Base-by-base conservation (phyloP, 208 protist genomes). In the Endotrypanum monterogeii region DNA sequence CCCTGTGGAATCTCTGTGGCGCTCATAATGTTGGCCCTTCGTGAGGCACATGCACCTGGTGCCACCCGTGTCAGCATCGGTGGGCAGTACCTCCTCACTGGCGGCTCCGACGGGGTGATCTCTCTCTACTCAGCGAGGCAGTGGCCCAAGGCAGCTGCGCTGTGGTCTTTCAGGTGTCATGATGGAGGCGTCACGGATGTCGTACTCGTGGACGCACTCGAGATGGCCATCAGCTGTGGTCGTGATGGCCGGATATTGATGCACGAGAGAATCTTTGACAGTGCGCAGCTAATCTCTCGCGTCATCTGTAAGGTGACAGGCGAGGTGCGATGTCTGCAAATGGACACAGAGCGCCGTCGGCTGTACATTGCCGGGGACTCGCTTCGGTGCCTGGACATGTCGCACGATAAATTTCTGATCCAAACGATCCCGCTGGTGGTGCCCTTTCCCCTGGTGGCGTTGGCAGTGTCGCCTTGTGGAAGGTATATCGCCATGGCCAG, bases 291-390 rank as follows among this genome's bases (percentile, higher is more conserved):
- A 7, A 78, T 88, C 7, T 89, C 89, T 14, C 88, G 90, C 18
- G 84, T 90, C 8, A 79, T 94, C 23, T 97, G 92, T 76, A 80
- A 87, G 28, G 85, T 97, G 9, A 95, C 88, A 1, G 92, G 92
- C 14, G 89, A 95, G 76, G 71, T 97, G 60, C 88, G 89, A 48
- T 90, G 80, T 66, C 61, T 97, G 51, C 60, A 84, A 37, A 86
- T 95, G 74, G 90, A 97, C 72, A 70, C 71, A 0, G 73, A 76
- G 65, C 81, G 81, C 55, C 80, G 80, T 1, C 89, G 90, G 48
- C 67, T 94, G n/a, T 95, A 94, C 67, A 87, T 95, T 68, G 92
- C 78, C n/a, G 92, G 92, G 14, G 90, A 97, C 78, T 94, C 90
- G 5, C 83, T 97, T 28, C 89, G 90, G 30, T 92, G 84, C 65